Evolutionary conservation across 208 protist species (phyloP), one percentile per base, ranked within the genome.

Genomic region (Leishmania aethiopica): DNA sequence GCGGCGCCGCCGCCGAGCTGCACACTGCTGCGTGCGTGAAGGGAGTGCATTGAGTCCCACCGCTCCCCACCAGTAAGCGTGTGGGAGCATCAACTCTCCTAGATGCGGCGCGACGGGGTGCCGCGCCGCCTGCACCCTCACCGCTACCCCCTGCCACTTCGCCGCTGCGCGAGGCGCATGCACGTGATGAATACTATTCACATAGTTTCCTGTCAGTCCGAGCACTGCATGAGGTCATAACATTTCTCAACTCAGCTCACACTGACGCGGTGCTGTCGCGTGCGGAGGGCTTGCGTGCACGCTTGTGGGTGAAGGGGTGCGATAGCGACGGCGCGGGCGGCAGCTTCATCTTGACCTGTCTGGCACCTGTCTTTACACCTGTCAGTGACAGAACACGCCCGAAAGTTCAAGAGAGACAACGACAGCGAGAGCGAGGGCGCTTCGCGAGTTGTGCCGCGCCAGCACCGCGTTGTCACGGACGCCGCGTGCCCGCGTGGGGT

Each of bases 41-140:
- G 75, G 80, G 80, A 78, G 80, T 83, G 74, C 74, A 83, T 83
- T 83, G 80, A 83, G 80, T 78, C 80, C 80, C 60, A 32, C 80
- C 80, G 80, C 28, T 37, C 74, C 57, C 57, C 66, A 25, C 62
- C 7, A 49, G 64, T 83, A 74, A 47, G 80, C 74, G 80, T 45
- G 53, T 67, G 53, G 80, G 80, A 75, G 80, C 80, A 83, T 83
- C 80, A 83, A 83, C 80, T 73, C 80, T 78, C 80, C 80, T 53
- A 53, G 49, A 53, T 53, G 49, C 49, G 49, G 49, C 49, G 49
- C 49, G 49, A 53, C 49, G 73, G 78, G 80, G 78, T 51, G 42
- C 67, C 15, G 67, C n/a, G 42, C 42, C 19, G 2, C 3, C 19
- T 6, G 5, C n/a, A 0, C 15, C n/a, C 6, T 7, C 8, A 3